Conservation (phyloP, 305 asterid genomes). For the Nicotiana rustica region DNA sequence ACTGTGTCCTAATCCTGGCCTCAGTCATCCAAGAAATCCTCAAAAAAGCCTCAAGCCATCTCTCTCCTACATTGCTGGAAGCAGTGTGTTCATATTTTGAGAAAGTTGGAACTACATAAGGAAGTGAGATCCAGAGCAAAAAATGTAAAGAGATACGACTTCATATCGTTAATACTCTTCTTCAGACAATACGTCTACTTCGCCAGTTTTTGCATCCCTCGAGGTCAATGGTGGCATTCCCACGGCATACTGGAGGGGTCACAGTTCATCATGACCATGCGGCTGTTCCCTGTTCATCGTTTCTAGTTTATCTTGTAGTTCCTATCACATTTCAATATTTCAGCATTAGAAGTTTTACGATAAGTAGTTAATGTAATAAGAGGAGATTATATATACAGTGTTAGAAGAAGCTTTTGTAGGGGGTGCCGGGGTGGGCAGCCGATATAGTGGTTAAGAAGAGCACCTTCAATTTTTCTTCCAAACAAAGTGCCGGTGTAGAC, state of each 20-base stretch:
- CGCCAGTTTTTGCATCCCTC: neutral
- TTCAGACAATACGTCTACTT: neutral
- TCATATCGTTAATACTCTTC: conserved; percentile 10
- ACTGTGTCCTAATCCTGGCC: neutral
- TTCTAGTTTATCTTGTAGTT: conserved; percentile 77
- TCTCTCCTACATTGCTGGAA: neutral
- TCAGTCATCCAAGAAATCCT: neutral
- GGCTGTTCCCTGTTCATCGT: conserved; percentile 64
- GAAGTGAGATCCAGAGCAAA: neutral
- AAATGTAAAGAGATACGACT: neutral
- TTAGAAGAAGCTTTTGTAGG: neutral
- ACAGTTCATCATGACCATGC: conserved; percentile 80
- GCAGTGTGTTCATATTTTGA: neutral
- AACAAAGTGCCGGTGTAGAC: conserved; percentile 85
- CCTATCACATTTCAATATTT: conserved; percentile 51
- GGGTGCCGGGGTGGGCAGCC: neutral
- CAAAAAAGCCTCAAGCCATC: conserved; percentile 2
- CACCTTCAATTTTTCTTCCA: conserved; percentile 81
- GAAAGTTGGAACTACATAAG: conserved; percentile 16
- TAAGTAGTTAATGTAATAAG: neutral
- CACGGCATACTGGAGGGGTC: conserved; percentile 36
- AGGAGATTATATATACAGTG: neutral
- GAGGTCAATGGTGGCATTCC: neutral
- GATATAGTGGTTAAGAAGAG: neutral
- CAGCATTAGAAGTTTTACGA: neutral